Evolutionary conservation across 2,329 filamentous ascomycete genomes (phyloP).

Genomic region (Aciculosporium take): DNA sequence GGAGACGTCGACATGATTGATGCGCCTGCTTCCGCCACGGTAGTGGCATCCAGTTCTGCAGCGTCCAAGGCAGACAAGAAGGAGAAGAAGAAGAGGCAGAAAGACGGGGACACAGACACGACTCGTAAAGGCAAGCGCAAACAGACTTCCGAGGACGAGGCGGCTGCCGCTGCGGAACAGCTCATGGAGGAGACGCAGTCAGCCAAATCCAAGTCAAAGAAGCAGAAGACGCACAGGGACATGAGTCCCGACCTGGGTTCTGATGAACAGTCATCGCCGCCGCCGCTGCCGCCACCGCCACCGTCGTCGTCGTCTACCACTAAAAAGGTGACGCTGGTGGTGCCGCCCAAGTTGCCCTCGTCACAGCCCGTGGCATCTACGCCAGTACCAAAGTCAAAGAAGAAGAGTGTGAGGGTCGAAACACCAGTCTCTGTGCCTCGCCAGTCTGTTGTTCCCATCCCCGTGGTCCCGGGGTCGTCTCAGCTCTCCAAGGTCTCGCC

Average conservation of each 20-base stretch:
- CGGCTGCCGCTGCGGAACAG: constrained; percentile 20
- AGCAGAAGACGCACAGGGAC: constrained; percentile 21
- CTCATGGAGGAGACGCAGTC: constrained; percentile 20
- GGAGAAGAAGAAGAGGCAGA: constrained; percentile 12
- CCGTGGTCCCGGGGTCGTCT: constrained; percentile 19
- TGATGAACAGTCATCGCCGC: constrained; percentile 11
- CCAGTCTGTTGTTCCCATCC: constrained; percentile 20
- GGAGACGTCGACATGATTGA: constrained; percentile 31
- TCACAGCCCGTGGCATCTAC: constrained; percentile 10
- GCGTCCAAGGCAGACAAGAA: constrained; percentile 12
- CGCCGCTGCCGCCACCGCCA: too few relatives aligned
- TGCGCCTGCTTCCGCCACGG: constrained; percentile 16
- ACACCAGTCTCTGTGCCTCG: constrained; percentile 16
- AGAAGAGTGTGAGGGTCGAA: constrained; percentile 10
- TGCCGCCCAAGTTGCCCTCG: constrained; percentile 18
- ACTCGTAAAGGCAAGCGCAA: constrained; percentile 24
- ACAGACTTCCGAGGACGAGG: constrained; percentile 24
- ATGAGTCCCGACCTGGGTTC: constrained; percentile 23
- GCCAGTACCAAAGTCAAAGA: constrained; percentile 11
- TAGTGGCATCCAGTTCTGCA: constrained; percentile 9
- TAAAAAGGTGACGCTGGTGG: constrained; percentile 21
- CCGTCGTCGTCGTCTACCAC: constrained; percentile 7
- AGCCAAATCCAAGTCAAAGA: constrained; percentile 27
- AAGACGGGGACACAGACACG: constrained; percentile 8
- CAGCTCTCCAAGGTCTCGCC: constrained; percentile 15